phyloP scores from a whole-genome alignment of 1,139 yeast genomes.

The Diutina ranongensis region DNA sequence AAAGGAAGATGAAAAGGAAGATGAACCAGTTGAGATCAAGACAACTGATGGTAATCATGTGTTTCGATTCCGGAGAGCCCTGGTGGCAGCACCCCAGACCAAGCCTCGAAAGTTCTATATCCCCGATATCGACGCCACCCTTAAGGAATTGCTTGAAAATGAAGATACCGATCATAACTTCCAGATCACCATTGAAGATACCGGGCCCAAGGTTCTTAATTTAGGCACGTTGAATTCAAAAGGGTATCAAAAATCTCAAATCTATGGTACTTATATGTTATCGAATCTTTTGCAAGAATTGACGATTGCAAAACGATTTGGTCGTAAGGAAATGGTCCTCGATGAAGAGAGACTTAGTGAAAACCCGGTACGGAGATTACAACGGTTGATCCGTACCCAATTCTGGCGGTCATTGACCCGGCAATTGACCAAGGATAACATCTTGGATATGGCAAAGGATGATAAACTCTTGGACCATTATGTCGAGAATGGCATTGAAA shows the following conservation, averaged over 20 bases:
- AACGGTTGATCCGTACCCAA: slow-evolving; percentile 60
- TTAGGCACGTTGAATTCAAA: slow-evolving; percentile 79
- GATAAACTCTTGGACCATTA: slow-evolving; percentile 61
- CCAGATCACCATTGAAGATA: slow-evolving; percentile 87
- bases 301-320: slow-evolving; percentile 75
- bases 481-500: slow-evolving; percentile 21
- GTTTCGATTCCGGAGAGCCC: neutral
- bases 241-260: slow-evolving; percentile 61
- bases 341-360: slow-evolving; percentile 81
- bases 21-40: neutral
- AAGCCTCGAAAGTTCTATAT: slow-evolving; percentile 43
- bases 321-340: slow-evolving; percentile 62
- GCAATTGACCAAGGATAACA: slow-evolving; percentile 47
- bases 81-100: neutral
- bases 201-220: slow-evolving; percentile 81
- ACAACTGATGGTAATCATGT: no score
- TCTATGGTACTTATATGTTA: slow-evolving; percentile 86
- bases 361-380: slow-evolving; percentile 74
- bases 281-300: slow-evolving; percentile 83
- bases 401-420: slow-evolving; percentile 82
- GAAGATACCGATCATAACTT: slow-evolving; percentile 83
- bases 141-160: slow-evolving; percentile 52
- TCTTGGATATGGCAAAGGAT: slow-evolving; percentile 67
- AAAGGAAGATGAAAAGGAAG: no score
- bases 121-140: slow-evolving; percentile 62